Evolutionary conservation across 768 basidiomycete species (phyloP).

Genomic region (Termitomyces sp.): DNA sequence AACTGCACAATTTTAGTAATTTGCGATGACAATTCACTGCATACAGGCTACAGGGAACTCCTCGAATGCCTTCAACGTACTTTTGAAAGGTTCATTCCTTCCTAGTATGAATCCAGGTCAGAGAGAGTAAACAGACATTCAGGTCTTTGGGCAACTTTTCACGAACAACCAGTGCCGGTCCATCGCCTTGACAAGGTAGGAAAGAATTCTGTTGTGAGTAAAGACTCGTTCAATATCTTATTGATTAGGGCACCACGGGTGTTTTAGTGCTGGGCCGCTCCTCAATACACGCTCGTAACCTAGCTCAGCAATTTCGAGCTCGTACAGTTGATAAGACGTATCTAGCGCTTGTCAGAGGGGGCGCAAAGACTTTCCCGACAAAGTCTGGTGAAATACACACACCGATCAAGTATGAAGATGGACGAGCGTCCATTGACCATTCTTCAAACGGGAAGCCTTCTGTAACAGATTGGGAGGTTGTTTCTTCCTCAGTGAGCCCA

Average conservation of each 20-base stretch:
- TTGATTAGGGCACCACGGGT: constrained; percentile 53
- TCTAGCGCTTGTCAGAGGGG: constrained; percentile 57
- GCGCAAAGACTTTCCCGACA: constrained; percentile 35
- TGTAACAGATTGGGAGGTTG: constrained; percentile 51
- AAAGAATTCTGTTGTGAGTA: not conserved
- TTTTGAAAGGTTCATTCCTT: constrained; percentile 25
- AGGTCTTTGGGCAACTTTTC: constrained; percentile 17
- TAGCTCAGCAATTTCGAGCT: constrained; percentile 50
- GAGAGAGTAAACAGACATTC: not conserved
- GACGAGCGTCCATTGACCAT: constrained; percentile 35
- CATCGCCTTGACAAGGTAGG: constrained; percentile 66
- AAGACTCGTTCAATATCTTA: not conserved
- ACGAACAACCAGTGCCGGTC: constrained; percentile 38
- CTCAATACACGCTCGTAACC: constrained; percentile 31
- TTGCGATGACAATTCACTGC: not conserved
- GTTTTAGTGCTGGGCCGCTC: constrained; percentile 51
- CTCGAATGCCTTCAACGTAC: constrained; percentile 25
- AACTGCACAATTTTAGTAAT: not conserved
- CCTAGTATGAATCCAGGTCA: not conserved
- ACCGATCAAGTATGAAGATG: constrained; percentile 37
- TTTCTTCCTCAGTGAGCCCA: constrained; percentile 51
- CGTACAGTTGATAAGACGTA: constrained; percentile 52
- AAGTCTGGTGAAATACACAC: constrained; percentile 36
- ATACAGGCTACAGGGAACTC: not conserved
- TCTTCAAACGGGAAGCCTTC: constrained; percentile 27